phyloP scores from a whole-genome alignment of 2,329 filamentous ascomycete genomes.

The Arthroderma sp. region DNA sequence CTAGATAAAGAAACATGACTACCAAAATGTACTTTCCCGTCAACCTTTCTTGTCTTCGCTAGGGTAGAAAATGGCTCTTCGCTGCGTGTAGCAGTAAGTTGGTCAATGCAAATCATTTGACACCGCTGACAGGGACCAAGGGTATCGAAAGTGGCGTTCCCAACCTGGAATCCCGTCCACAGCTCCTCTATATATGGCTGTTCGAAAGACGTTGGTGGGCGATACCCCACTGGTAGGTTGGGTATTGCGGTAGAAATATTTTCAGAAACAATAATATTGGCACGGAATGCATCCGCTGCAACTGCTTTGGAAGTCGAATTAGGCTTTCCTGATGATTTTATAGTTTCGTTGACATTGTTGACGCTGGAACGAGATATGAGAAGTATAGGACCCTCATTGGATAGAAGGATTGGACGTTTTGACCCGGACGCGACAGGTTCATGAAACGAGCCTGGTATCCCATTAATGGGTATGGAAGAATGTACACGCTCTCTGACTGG shows the following conservation, averaged over 20 bases:
- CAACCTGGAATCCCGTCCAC: conserved; percentile 60
- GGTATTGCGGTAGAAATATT: conserved; percentile 26
- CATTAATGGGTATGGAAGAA: conserved; percentile 36
- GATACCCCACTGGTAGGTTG: conserved; percentile 13
- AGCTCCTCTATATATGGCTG: conserved; percentile 66
- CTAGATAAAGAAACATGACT: conserved; percentile 50
- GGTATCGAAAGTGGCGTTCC: conserved; percentile 42
- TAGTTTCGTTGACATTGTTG: conserved; percentile 61
- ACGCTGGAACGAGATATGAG: conserved; percentile 71
- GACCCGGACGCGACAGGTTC: conserved; percentile 25
- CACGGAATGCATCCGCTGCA: conserved; percentile 65
- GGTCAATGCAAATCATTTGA: conserved; percentile 93
- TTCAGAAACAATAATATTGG: conserved; percentile 67
- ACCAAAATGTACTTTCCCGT: conserved; percentile 82
- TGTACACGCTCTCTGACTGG: not conserved
- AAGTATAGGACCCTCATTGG: conserved; percentile 90
- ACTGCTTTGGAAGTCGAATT: conserved; percentile 40
- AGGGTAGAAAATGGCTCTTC: conserved; percentile 83
- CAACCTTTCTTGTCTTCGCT: conserved; percentile 70
- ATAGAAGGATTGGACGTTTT: conserved; percentile 57
- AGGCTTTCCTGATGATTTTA: conserved; percentile 40
- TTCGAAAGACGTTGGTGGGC: conserved; percentile 30
- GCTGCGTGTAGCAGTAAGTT: conserved; percentile 61
- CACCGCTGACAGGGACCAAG: conserved; percentile 78
- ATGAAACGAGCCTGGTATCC: conserved; percentile 45